Evolutionary conservation across 495 filamentous ascomycete genomes (phyloP).

Genomic region (Trypethelium eluteriae): DNA sequence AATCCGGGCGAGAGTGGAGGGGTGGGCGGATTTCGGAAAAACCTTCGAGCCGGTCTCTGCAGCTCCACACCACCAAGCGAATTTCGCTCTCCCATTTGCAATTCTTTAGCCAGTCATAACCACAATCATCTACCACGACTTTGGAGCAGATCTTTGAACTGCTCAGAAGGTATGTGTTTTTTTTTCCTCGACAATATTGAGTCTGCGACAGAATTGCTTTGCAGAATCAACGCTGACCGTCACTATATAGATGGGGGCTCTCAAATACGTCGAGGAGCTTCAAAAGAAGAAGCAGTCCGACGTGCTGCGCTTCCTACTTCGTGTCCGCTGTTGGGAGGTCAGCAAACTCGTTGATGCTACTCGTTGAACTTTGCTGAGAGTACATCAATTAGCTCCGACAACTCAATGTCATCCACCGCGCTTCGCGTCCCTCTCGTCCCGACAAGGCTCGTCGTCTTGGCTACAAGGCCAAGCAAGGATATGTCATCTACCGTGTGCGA

Average conservation of each 20-base stretch:
- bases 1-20: not conserved
- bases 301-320: slow-evolving; percentile 96
- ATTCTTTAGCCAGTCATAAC: not conserved
- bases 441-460: slow-evolving; percentile 99
- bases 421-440: slow-evolving; percentile 93
- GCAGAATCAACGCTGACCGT: slow-evolving; percentile 22
- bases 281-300: slow-evolving; percentile 99
- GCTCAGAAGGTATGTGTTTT: not conserved
- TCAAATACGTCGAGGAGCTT: slow-evolving; percentile 99
- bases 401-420: slow-evolving; percentile 97
- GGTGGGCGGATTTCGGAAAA: not conserved
- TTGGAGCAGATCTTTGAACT: not conserved
- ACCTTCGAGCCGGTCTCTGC: not conserved
- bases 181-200: not conserved
- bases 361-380: slow-evolving; percentile 99
- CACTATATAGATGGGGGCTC: slow-evolving; percentile 39
- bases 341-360: slow-evolving; percentile 76
- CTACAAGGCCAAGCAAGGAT: slow-evolving; percentile 99
- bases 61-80: slow-evolving; percentile 1
- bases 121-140: not conserved
- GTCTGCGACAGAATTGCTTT: not conserved
- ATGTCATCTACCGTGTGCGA: slow-evolving; percentile 98
- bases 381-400: slow-evolving; percentile 99
- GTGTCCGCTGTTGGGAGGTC: slow-evolving; percentile 99
- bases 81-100: not conserved